These are phyloP conservation scores for Cercospora sp. DNA, from an alignment of 2,329 filamentous ascomycete species.

Conservation along the genomic window DNA sequence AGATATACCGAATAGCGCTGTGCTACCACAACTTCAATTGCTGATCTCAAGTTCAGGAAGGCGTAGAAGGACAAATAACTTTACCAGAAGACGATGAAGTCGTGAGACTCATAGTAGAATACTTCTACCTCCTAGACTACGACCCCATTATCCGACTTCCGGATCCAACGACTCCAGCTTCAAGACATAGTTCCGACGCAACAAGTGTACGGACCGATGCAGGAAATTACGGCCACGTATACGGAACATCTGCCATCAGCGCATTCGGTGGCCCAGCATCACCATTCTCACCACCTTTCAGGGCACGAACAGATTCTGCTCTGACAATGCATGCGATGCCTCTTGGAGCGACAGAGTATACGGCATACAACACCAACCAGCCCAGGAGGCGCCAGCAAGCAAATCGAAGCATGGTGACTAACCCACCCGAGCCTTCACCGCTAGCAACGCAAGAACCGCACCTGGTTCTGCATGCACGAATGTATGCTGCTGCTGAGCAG, in stretches of 20 bases:
- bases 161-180: constrained; percentile 8
- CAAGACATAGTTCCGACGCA: constrained; percentile 23
- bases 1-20: neutral
- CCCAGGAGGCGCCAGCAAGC: constrained; percentile 17
- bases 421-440: constrained; percentile 28
- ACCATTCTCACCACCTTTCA: constrained; percentile 7
- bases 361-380: constrained; percentile 9
- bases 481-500: constrained; percentile 32
- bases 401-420: constrained; percentile 20
- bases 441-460: constrained; percentile 28
- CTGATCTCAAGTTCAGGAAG: constrained; percentile 21
- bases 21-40: constrained; percentile 1
- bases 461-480: constrained; percentile 29
- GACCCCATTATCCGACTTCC: constrained; percentile 22
- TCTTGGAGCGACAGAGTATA: constrained; percentile 16
- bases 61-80: constrained; percentile 28
- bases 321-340: constrained; percentile 32
- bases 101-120: constrained; percentile 31
- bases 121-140: constrained; percentile 34
- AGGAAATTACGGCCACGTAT: constrained; percentile 31
- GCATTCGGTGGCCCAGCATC: constrained; percentile 31
- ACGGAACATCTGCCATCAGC: constrained; percentile 30
- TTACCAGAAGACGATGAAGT: constrained; percentile 33
- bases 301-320: constrained; percentile 23
- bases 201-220: constrained; percentile 28